These are phyloP conservation scores for Hanseniaspora nectarophila DNA, from an alignment of 805 yeast genomes.

Conservation along the genomic window DNA sequence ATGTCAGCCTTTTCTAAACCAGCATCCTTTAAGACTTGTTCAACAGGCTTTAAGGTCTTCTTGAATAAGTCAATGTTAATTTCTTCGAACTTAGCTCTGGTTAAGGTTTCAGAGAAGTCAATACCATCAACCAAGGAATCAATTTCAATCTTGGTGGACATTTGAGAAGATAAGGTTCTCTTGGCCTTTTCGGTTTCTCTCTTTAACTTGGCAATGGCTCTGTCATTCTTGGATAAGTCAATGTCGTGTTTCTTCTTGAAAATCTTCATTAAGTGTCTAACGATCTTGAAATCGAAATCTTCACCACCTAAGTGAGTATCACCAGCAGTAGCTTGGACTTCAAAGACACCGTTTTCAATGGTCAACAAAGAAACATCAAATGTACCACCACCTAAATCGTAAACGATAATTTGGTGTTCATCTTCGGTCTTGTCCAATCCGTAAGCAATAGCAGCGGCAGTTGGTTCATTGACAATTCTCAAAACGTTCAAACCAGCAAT, in stretches of 20 bases:
- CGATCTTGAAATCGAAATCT: conserved; percentile 84
- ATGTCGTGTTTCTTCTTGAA: conserved; percentile 88
- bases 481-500: conserved; percentile 81
- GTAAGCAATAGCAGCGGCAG: conserved; percentile 96
- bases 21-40: conserved; percentile 87
- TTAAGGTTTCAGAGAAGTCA: conserved; percentile 87
- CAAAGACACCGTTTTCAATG: conserved; percentile 84
- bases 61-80: conserved; percentile 84
- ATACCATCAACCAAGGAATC: conserved; percentile 90
- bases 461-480: conserved; percentile 87
- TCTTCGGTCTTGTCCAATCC: conserved; percentile 74
- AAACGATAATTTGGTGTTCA: conserved; percentile 82
- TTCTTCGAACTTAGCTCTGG: conserved; percentile 97
- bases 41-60: conserved; percentile 91
- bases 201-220: conserved; percentile 86
- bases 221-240: conserved; percentile 68
- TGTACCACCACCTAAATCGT: conserved; percentile 97
- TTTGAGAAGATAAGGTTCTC: conserved; percentile 88
- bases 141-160: conserved; percentile 90
- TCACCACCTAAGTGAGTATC: conserved; percentile 97
- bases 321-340: conserved; percentile 89
- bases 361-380: conserved; percentile 82
- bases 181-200: conserved; percentile 97
- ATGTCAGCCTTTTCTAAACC: conserved; percentile 76
- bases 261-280: conserved; percentile 70